phyloP scores from a whole-genome alignment of 2,329 filamentous ascomycete genomes.

The Alternaria triticina region DNA sequence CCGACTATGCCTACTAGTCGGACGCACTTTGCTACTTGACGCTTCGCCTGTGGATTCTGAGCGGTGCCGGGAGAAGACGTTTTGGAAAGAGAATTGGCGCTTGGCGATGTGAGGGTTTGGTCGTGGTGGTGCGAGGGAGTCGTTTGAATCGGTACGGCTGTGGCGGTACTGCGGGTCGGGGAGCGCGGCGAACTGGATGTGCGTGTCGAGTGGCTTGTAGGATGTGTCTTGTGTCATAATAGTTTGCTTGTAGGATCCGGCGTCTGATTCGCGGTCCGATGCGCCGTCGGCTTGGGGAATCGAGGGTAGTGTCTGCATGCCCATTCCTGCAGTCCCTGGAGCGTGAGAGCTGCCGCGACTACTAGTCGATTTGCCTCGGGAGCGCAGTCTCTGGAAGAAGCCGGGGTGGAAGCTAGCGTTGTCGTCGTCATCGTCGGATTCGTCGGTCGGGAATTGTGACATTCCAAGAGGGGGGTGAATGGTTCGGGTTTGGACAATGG shows the following conservation, averaged over 20 bases:
- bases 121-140: conserved; percentile 59
- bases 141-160: conserved; percentile 51
- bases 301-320: conserved; percentile 31
- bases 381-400: conserved; percentile 52
- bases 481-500: conserved; percentile 56
- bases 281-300: conserved; percentile 29
- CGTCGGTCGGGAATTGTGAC: conserved; percentile 78
- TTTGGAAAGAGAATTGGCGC: conserved; percentile 91
- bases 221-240: conserved; percentile 58
- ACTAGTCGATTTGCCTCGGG: conserved; percentile 43
- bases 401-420: conserved; percentile 53
- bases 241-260: conserved; percentile 55
- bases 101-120: conserved; percentile 65
- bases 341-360: conserved; percentile 27
- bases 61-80: conserved; percentile 69
- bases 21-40: conserved; percentile 22
- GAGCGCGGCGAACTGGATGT: conserved; percentile 54
- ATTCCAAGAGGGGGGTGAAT: conserved; percentile 83
- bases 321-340: conserved; percentile 19
- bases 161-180: conserved; percentile 42
- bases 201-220: conserved; percentile 49
- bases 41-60: conserved; percentile 34
- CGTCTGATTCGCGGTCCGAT: conserved; percentile 36
- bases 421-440: conserved; percentile 49
- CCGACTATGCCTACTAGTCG: conserved; percentile 36